Evolutionary conservation across 2,329 filamentous ascomycete species (phyloP).

Genomic region (Daldinia sp.): DNA sequence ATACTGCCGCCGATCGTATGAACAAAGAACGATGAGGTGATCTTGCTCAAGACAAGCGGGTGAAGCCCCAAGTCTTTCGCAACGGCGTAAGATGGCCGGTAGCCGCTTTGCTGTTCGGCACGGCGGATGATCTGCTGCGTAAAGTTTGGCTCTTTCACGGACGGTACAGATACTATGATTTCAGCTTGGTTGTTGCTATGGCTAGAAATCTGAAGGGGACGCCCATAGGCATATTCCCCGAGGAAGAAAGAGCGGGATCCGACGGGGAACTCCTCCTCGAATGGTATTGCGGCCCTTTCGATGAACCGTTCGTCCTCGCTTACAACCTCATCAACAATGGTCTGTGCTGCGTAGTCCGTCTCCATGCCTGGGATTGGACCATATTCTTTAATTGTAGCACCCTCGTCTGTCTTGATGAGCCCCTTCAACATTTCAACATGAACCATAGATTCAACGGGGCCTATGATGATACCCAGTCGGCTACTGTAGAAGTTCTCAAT

Average conservation of each 20-base stretch:
- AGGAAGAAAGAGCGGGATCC: conserved; percentile 91
- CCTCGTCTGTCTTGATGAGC: conserved; percentile 88
- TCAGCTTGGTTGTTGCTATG: conserved; percentile 82
- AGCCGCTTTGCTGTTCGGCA: conserved; percentile 78
- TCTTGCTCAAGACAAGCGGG: conserved; percentile 90
- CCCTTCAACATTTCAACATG: conserved; percentile 96
- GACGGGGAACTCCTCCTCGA: conserved; percentile 90
- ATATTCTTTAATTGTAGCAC: conserved; percentile 93
- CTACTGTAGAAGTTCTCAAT: conserved; percentile 93
- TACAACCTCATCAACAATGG: conserved; percentile 88
- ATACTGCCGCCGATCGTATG: conserved; percentile 77
- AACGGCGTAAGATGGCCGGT: conserved; percentile 89
- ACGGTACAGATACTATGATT: conserved; percentile 79
- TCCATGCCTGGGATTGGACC: conserved; percentile 86
- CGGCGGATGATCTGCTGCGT: conserved; percentile 77
- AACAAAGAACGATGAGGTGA: conserved; percentile 93
- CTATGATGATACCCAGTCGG: conserved; percentile 87
- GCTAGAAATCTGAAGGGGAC: conserved; percentile 83
- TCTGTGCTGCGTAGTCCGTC: conserved; percentile 90
- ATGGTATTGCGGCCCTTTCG: conserved; percentile 85
- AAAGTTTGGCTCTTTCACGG: conserved; percentile 83
- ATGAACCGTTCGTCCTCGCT: conserved; percentile 95
- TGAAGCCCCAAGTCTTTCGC: conserved; percentile 85
- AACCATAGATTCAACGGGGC: conserved; percentile 87
- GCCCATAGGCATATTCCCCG: conserved; percentile 91